Conservation (phyloP, 345 rosid genomes). For the Streptanthus diversifolius region DNA sequence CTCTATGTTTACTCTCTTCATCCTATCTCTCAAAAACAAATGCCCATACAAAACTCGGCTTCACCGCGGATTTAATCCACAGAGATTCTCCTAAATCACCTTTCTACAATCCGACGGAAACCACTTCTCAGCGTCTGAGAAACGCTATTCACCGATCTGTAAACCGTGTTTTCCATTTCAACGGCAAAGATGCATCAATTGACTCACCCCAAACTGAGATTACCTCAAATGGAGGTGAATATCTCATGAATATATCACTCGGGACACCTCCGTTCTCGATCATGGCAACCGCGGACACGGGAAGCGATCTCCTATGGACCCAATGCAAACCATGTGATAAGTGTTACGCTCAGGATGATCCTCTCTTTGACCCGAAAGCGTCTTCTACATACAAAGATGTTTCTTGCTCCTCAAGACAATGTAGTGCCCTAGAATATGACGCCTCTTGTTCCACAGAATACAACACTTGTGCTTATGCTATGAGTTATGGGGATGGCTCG, state of each 20-base stretch:
- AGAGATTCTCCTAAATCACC: conserved; percentile 42
- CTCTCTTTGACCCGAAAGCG: conserved; percentile 36
- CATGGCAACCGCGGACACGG: conserved; percentile 35
- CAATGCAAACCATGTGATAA: conserved; percentile 34
- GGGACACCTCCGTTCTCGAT: conserved; percentile 31
- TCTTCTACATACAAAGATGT: conserved; percentile 43
- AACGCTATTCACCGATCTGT: conserved; percentile 32
- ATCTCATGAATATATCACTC: conserved; percentile 33
- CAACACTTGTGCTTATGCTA: neutral
- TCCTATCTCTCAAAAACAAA: conserved; percentile 21
- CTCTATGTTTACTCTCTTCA: conserved; percentile 14
- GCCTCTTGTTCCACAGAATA: neutral
- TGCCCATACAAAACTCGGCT: conserved; percentile 20
- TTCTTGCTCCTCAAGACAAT: conserved; percentile 37
- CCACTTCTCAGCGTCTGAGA: conserved; percentile 17
- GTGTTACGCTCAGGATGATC: conserved; percentile 35
- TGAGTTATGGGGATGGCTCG: conserved; percentile 22
- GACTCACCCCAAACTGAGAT: conserved; percentile 16
- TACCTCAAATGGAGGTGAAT: conserved; percentile 15
- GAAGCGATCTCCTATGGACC: conserved; percentile 40
- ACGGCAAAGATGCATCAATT: neutral
- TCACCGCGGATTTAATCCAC: conserved; percentile 36
- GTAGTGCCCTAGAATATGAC: neutral
- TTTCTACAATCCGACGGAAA: conserved; percentile 26
- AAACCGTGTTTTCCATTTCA: conserved; percentile 22